Evolutionary conservation across 2,329 filamentous ascomycete genomes (phyloP).

Genomic region (Fusarium incarnatum): DNA sequence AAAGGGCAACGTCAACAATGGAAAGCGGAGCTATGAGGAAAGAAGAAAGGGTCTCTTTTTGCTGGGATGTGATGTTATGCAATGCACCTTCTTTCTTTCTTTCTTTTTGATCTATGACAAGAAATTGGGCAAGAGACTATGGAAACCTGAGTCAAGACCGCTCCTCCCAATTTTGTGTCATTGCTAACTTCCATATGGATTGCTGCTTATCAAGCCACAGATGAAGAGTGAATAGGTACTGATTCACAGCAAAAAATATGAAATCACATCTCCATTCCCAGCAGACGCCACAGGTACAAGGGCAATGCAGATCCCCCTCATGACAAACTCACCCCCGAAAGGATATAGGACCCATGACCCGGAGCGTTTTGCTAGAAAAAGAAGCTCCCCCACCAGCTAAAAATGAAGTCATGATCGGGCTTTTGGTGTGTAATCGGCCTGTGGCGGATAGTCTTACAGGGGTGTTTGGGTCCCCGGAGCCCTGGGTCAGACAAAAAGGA

Average conservation of each 20-base stretch:
- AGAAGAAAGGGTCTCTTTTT: background rate
- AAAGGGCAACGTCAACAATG: conserved; percentile 9
- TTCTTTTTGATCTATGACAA: conserved; percentile 3
- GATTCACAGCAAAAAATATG: conserved; percentile 5
- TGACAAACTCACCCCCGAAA: conserved; percentile 11
- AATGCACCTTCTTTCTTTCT: background rate
- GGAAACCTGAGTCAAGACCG: background rate
- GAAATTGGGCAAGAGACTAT: background rate
- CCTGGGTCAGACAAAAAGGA: conserved; percentile 10
- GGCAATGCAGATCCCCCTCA: conserved; percentile 35
- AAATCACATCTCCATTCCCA: conserved; percentile 24
- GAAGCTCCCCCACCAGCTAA: conserved; percentile 11
- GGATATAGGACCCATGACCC: conserved; percentile 31
- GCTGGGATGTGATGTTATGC: conserved; percentile 2
- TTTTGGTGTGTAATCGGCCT: conserved; percentile 29
- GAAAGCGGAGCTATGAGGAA: conserved; percentile 17
- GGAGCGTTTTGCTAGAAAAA: conserved; percentile 19
- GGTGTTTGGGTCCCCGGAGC: background rate
- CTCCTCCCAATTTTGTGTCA: background rate
- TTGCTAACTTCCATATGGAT: background rate
- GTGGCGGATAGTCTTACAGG: background rate
- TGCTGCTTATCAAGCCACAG: conserved; percentile 27
- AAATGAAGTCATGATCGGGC: conserved; percentile 33
- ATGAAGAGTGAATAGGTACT: background rate
- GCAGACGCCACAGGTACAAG: conserved; percentile 33